Evolutionary conservation across 306 rosid genomes (phyloP).

Genomic region (Vicia sativa): DNA sequence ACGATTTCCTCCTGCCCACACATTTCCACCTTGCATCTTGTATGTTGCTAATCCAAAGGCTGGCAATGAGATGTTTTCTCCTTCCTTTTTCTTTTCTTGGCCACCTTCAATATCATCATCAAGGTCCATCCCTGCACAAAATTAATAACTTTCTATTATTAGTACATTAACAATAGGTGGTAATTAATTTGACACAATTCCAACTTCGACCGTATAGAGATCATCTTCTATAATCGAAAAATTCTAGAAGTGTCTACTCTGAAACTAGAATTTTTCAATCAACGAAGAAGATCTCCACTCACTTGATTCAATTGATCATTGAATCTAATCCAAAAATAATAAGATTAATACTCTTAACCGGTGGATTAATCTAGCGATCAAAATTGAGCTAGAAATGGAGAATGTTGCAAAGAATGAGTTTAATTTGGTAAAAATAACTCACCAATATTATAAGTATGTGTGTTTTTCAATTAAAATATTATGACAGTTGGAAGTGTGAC

Average conservation of each 20-base stretch:
- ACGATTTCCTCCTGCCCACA: slow-evolving; percentile 76
- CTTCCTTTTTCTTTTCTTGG: slow-evolving; percentile 59
- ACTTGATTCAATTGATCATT: too few species aligned
- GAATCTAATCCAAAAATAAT: too few species aligned
- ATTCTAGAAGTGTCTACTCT: too few species aligned
- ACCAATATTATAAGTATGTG: neutral
- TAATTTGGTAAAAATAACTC: neutral
- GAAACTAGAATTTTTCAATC: too few species aligned
- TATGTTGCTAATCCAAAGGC: slow-evolving; percentile 93
- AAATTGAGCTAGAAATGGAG: neutral
- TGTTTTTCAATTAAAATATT: neutral
- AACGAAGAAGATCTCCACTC: too few species aligned
- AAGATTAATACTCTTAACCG: too few species aligned
- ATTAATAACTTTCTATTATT: neutral
- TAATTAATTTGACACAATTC: too few species aligned
- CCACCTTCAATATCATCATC: slow-evolving; percentile 62
- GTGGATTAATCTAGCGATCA: neutral
- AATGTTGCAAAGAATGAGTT: neutral
- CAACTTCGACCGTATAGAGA: too few species aligned
- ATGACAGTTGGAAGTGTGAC: too few species aligned
- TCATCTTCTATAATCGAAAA: too few species aligned
- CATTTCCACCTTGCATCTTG: slow-evolving; percentile 84
- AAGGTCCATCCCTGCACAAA: slow-evolving; percentile 64
- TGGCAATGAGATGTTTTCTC: slow-evolving; percentile 63
- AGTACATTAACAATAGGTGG: too few species aligned